Base-by-base conservation (phyloP, 441 rosid genomes). In the Capsella rubella region DNA sequence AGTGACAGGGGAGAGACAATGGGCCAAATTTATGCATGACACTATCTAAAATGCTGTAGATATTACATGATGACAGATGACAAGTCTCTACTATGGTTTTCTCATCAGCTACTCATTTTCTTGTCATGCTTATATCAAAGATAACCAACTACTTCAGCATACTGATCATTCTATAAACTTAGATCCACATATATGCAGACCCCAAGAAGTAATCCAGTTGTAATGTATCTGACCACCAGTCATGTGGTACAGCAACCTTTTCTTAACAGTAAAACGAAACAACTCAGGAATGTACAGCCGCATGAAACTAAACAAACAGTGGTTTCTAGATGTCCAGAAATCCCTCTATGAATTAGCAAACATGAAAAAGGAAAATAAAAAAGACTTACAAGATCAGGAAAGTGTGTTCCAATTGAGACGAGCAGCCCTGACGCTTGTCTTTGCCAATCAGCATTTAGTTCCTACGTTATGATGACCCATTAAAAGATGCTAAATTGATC, bases 381-480 rank as follows among this genome's bases (percentile, higher is more conserved):
- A 55, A 50, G 66, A 81, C 97, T 85, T 84, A 95, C 99, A 47
- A 95, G 91, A 84, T 95, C 99, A 52, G 99, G 98, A 78, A 92
- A 83, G 81, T 91, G 98, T 37, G 79, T 82, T 69, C 99, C 98
- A 72, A 95, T 95, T 32, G 99, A 85, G 79, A 91, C 99, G 76
- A 95, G 97, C 18, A 95, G 82, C 49, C 87, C 82, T 74, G 98
- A 81, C 37, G 95, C 99, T 71, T 95, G 93, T 73, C 91, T 87
- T 86, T 92, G 98, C 99, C 99, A 95, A 69, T 92, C 98, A 66
- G 95, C 80, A 81, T 86, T 87, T 52, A 92, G 82, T 78, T 95
- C 99, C 99, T 92, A 72, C 45, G 62, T 56, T 51, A 75, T 59
- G 57, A 68, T 61, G 65, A 79, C 79, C 7, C 61, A 64, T 46